Percentiles rank a stretch among this genome's conserved stretches.
These are phyloP conservation scores for Cornus florida DNA, from an alignment of 148 eudicot species.

Conservation along the genomic window DNA sequence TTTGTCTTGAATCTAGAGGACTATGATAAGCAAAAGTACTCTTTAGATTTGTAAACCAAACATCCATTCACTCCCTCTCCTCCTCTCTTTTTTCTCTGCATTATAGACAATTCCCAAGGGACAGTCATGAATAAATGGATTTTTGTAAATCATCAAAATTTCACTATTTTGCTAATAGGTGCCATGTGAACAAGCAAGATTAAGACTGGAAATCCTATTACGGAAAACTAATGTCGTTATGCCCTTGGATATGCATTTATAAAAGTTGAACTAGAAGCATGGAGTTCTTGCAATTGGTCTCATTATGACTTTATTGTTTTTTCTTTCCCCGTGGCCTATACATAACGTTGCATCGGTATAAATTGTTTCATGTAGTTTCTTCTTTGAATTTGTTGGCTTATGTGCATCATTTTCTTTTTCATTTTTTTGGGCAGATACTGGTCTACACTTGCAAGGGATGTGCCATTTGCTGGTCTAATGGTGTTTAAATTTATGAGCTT, in stretches of 20 bases:
- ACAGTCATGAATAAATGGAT: not conserved
- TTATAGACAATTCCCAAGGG: not conserved
- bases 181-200: not conserved
- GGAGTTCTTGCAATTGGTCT: not conserved
- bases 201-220: not conserved
- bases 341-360: too few relatives aligned
- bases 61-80: not conserved
- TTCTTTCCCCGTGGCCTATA: not conserved
- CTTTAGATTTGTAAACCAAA: not conserved
- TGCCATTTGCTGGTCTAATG: conserved; percentile 98
- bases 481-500: conserved; percentile 26
- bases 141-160: not conserved
- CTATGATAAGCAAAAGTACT: not conserved
- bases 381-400: not conserved
- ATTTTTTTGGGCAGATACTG: conserved; percentile 57
- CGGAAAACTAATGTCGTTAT: too few relatives aligned
- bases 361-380: not conserved
- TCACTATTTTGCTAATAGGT: not conserved
- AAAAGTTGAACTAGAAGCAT: not conserved
- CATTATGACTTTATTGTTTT: not conserved
- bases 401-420: not conserved
- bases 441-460: conserved; percentile 96
- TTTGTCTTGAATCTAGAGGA: too few relatives aligned
- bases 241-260: not conserved
- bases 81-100: not conserved